Evolutionary conservation across 164 flowering plant species (phyloP), one percentile per base, ranked within the genome.

Genomic region (Liquidambar formosana): DNA sequence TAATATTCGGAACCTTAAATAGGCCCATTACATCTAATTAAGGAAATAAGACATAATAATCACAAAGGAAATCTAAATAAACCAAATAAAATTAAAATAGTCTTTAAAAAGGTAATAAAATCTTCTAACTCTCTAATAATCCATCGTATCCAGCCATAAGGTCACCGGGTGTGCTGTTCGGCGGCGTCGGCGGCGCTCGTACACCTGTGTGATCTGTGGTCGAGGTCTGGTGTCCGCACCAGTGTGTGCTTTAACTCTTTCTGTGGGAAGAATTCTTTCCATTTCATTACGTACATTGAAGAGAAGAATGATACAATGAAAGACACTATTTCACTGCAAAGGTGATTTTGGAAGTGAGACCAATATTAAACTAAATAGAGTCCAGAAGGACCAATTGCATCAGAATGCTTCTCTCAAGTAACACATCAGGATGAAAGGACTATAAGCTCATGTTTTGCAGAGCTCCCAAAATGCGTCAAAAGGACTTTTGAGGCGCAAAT

Each of bases 241-340:
- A n/a, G 98, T 15, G 84, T 72, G 69, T 70, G 82, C 79, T 76
- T 82, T 76, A 91, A 76, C 65, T 87, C 83, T 70, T 85, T 84
- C 21, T 71, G 64, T 2, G 84, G 92, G 71, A 87, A 88, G 75
- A 83, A 85, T 10, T 80, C 84, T 66, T 79, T 83, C 96, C 94
- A 93, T 76, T 84, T 85, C 75, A 77, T 78, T 15, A 78, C 85
- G 63, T 91, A 88, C 41, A 61, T 23, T 26, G 96, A 83, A 53
- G 97, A 64, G 79, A 91, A 95, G 67, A 79, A 85, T 41, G 97
- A 93, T 22, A 84, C 90, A 65, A 79, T 64, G 33, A 65, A 66
- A 21, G 97, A 85, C 19, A 89, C 82, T 63, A 95, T 77, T 57
- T 80, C 83, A 78, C 97, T 90, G 93, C 88, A 88, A 66, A 57